phyloP scores from a whole-genome alignment of 1,284 basidiomycete genomes.

The Austroboletus novae-zelandiae region DNA sequence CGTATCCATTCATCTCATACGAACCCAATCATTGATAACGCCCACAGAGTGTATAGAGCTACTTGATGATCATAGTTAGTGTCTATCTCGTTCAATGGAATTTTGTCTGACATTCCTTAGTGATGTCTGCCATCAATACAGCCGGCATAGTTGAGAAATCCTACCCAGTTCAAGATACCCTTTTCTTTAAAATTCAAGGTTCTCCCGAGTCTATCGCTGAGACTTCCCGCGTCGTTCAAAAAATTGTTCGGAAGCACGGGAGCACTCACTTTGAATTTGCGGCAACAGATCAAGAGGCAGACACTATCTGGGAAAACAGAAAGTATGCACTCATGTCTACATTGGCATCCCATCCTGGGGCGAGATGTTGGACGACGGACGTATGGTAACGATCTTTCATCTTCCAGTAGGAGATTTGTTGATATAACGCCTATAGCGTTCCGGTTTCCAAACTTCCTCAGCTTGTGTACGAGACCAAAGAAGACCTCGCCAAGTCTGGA shows the following conservation, averaged over 20 bases:
- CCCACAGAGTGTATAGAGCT: conserved; percentile 76
- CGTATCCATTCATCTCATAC: conserved; percentile 18
- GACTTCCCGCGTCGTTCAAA: conserved; percentile 58
- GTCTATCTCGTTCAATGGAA: background rate
- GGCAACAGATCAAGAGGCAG: conserved; percentile 72
- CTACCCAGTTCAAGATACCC: conserved; percentile 73
- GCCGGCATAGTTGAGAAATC: conserved; percentile 54
- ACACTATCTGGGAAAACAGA: conserved; percentile 82
- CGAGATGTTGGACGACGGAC: conserved; percentile 83
- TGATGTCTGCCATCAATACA: conserved; percentile 78
- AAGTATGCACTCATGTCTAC: conserved; percentile 84
- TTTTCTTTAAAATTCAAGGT: conserved; percentile 91
- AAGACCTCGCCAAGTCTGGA: conserved; percentile 63
- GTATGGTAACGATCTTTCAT: conserved; percentile 57
- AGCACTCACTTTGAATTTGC: conserved; percentile 76
- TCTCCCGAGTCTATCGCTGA: conserved; percentile 61
- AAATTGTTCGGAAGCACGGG: conserved; percentile 66
- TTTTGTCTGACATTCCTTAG: conserved; percentile 29
- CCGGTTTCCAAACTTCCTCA: conserved; percentile 72
- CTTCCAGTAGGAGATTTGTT: conserved; percentile 6
- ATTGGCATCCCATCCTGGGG: conserved; percentile 60
- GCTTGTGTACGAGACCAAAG: conserved; percentile 71
- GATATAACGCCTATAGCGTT: conserved; percentile 49
- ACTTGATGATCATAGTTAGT: conserved; percentile 66
- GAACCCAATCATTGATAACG: conserved; percentile 21